Base-by-base conservation (phyloP, 768 basidiomycete species). In the Clavulina sp. region DNA sequence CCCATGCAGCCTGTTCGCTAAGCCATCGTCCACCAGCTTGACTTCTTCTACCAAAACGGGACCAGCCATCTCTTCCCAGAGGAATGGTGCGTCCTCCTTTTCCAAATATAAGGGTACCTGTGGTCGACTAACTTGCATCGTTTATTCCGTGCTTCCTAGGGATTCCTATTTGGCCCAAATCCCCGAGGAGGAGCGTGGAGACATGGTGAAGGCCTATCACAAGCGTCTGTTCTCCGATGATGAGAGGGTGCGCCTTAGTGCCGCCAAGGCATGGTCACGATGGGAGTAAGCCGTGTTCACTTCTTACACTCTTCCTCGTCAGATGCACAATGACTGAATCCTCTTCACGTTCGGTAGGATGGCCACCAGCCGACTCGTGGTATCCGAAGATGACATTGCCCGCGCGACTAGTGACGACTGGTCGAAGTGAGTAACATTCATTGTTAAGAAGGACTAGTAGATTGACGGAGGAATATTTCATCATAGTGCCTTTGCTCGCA, bases 21-120 rank as follows among this genome's bases (percentile, higher is more conserved):
- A n/a, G 5, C 47, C 32, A 18, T 16, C 6, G 23, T 30, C 31
- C 70, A 79, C 58, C 91, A 96, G 65, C 73, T 95, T 36, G 73
- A 75, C 19, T 96, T 91, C 70, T 93, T 95, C 70, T 95, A 92
- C 65, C 88, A 91, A 68, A 75, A 84, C 2, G 87, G 87, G 13
- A 67, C 84, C 7, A 80, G 80, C 3, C 78, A 82, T 61, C 64
- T 87, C 30, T 89, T 88, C 70, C 85, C 87, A 0, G 84, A 88
- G 65, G 85, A 86, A 57, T 93, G 86, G 86, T 85, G 58, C 26
- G 66, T 54, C 32, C 30, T 46, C 43, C 13, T 28, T 13, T 26
- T 9, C 43, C 43, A 13, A n/a, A n/a, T n/a, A 9, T 46, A 13
- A 28, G 43, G 9, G 13, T 24, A 9, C 13, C 9, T 16, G 43